Base-by-base conservation (phyloP, 331 rosid species). In the Acacia concinna region DNA sequence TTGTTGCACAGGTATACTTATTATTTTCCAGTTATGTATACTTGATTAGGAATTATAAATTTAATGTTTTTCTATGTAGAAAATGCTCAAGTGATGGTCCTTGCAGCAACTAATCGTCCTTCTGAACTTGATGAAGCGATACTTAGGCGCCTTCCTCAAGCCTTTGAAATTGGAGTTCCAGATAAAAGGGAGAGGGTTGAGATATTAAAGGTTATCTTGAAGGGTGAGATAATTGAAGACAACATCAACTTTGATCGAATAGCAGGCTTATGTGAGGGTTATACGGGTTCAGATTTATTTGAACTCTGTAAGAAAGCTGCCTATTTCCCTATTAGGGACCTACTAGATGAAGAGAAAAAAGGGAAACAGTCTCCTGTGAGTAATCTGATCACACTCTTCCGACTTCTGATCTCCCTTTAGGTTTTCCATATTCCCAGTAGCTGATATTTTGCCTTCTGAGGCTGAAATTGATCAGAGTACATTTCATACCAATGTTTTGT, bases 51-150 rank as follows among this genome's bases (percentile, higher is more conserved):
- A 71, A 77, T 73, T 49, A 49, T 70, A 57, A 44, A 18, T 68
- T 43, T 79, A 46, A 82, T 78, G 43, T 5, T 47, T 70, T 25
- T 44, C 76, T 52, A 20, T n/a, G 47, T 69, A 96, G 99, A 88
- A 79, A 88, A 90, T 78, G 97, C 98, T 74, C 94, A 79, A 77
- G 97, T 96, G 47, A 90, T 96, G 99, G 99, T 96, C 73, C 97
- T 96, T 76, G 94, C 97, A 43, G 99, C 99, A 14, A 96, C 99
- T 40, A 96, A 96, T 85, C 99, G 99, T 56, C 99, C 99, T 72
- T 93, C 99, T 78, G 99, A 96, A 83, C 99, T 96, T 78, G 99
- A 96, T 88, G 99, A 96, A 87, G 99, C 99, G 71, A 96, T 96
- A 75, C 97, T 96, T 43, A 68, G 99, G 41, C 97, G 99, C 32